Evolutionary conservation across 2,329 filamentous ascomycete species (phyloP).

Genomic region (Diaporthe longicolla): DNA sequence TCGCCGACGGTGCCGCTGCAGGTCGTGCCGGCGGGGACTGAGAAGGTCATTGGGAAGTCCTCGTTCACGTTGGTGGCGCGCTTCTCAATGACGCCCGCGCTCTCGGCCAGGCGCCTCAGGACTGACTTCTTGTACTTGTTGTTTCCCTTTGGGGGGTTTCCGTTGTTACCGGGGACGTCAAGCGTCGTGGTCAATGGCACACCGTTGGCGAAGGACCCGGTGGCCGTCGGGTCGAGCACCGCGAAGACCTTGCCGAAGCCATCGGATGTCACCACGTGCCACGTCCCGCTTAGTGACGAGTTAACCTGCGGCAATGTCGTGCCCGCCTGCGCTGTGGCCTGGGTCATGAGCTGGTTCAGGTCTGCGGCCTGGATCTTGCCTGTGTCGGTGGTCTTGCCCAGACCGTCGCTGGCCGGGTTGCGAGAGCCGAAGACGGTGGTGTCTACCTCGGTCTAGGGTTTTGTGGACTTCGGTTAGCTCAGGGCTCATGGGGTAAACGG

Average conservation of each 20-base stretch:
- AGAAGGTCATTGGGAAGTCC: conserved; percentile 51
- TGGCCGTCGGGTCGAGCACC: conserved; percentile 45
- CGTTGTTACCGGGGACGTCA: conserved; percentile 39
- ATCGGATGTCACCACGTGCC: conserved; percentile 45
- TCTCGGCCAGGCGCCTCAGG: conserved; percentile 39
- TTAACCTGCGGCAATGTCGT: conserved; percentile 45
- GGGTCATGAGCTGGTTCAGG: conserved; percentile 40
- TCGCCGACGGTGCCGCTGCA: conserved; percentile 55
- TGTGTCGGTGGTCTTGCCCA: conserved; percentile 45
- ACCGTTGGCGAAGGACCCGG: conserved; percentile 44
- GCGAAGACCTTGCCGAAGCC: conserved; percentile 44
- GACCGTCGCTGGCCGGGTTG: conserved; percentile 41
- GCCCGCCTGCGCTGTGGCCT: conserved; percentile 40
- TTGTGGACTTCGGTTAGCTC: not conserved
- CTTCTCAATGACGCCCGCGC: conserved; percentile 43
- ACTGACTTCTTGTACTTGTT: conserved; percentile 39
- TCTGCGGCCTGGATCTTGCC: conserved; percentile 42
- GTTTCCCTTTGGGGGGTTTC: conserved; percentile 5
- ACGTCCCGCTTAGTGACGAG: conserved; percentile 44
- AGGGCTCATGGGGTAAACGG: too few relatives aligned
- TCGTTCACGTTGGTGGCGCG: conserved; percentile 44
- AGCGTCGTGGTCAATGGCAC: conserved; percentile 42
- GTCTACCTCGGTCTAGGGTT: conserved; percentile 38
- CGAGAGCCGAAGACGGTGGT: conserved; percentile 42
- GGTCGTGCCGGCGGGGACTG: conserved; percentile 48